Percentiles rank a stretch among this genome's conserved stretches.
Conservation (phyloP, 257 asterid genomes). For the Penstemon barbatus region DNA sequence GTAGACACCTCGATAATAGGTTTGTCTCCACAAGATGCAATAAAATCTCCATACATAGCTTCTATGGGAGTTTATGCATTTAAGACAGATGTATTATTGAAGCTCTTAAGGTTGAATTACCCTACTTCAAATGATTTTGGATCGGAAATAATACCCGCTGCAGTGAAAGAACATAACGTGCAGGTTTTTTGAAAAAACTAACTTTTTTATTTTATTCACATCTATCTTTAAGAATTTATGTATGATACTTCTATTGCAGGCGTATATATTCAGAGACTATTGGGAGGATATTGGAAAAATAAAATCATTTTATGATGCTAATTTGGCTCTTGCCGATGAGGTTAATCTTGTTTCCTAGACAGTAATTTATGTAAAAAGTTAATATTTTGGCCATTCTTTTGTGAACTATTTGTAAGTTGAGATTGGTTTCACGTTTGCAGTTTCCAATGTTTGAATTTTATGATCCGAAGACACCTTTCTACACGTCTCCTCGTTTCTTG, state of each 20-base stretch:
- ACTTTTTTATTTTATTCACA: background rate
- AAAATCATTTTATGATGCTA: constrained; percentile 86
- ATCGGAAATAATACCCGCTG: constrained; percentile 87
- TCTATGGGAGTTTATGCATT: constrained; percentile 97
- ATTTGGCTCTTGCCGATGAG: constrained; percentile 84
- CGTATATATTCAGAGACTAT: constrained; percentile 84
- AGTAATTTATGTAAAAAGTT: constrained; percentile 3
- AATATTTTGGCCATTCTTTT: background rate
- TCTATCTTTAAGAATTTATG: background rate
- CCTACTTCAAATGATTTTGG: constrained; percentile 91
- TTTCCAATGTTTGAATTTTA: constrained; percentile 75
- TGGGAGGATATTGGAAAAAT: constrained; percentile 97
- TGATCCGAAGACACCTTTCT: constrained; percentile 91
- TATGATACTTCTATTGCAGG: constrained; percentile 43
- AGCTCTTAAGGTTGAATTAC: constrained; percentile 66
- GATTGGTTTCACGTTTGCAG: constrained; percentile 42
- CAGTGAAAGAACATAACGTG: constrained; percentile 68
- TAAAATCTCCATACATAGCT: constrained; percentile 70
- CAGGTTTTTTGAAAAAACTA: constrained; percentile 53
- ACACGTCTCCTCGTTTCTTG: constrained; percentile 90
- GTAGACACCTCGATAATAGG: constrained; percentile 79
- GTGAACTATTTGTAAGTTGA: background rate
- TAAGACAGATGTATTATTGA: constrained; percentile 67
- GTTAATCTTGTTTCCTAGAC: constrained; percentile 31
- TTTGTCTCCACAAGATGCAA: constrained; percentile 63